phyloP scores from a whole-genome alignment of 805 yeast species.

The Nakazawaea molendinolei region DNA sequence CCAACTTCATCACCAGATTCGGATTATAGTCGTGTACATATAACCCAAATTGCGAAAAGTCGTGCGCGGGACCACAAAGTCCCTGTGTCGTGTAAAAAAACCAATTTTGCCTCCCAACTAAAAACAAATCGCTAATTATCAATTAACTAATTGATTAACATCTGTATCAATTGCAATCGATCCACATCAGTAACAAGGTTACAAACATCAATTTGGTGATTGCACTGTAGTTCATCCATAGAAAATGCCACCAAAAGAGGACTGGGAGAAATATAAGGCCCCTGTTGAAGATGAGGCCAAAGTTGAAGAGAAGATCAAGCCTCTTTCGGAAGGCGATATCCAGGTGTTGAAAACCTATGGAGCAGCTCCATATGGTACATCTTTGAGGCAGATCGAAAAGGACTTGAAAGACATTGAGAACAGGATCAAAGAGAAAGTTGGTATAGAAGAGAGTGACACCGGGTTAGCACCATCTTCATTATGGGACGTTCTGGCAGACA shows the following conservation, averaged over 20 bases:
- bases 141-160: no score
- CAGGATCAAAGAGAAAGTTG: conserved; percentile 89
- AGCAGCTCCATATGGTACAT: conserved; percentile 88
- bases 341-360: conserved; percentile 96
- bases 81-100: no score
- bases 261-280: conserved; percentile 95
- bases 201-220: no score
- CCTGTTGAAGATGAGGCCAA: conserved; percentile 65
- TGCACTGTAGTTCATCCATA: no score
- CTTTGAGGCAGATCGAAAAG: conserved; percentile 75
- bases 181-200: no score
- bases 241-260: conserved; percentile 90
- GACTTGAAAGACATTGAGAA: conserved; percentile 81
- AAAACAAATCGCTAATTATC: no score
- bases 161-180: no score
- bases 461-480: conserved; percentile 95
- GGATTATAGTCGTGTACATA: background rate
- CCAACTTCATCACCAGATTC: conserved; percentile 15
- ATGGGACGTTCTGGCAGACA: conserved; percentile 98
- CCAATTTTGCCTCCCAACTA: conserved; percentile 10
- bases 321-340: conserved; percentile 93
- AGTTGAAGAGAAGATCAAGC: conserved; percentile 69
- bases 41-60: background rate
- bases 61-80: no score
- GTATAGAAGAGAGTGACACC: conserved; percentile 91